phyloP scores from a whole-genome alignment of 2,329 filamentous ascomycete species.

The Nannizziopsis arthrosporioides region DNA sequence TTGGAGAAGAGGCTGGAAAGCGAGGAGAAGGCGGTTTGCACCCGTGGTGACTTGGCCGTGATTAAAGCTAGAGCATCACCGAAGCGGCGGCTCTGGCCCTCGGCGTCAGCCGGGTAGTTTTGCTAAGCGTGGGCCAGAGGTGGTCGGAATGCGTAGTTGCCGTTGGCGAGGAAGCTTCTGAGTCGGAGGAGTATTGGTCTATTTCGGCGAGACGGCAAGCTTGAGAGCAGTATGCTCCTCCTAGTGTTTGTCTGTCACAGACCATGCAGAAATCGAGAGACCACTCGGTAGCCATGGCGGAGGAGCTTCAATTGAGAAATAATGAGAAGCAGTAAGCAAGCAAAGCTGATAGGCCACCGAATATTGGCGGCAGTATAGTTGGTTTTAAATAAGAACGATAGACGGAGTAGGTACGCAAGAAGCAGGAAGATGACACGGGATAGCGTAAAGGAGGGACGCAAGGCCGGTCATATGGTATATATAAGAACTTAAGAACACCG shows the following conservation, averaged over 20 bases:
- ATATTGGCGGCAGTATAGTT: neutral
- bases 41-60: conserved; percentile 40
- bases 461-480: neutral
- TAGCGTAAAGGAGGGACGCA: neutral
- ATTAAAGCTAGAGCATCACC: conserved; percentile 57
- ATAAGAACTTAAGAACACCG: too few species aligned
- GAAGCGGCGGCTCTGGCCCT: conserved; percentile 24
- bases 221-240: conserved; percentile 82
- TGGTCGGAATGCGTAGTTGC: conserved; percentile 9
- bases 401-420: neutral
- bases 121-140: conserved; percentile 11
- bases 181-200: conserved; percentile 52
- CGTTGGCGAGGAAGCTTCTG: conserved; percentile 22
- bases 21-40: conserved; percentile 24
- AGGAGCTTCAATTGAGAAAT: neutral
- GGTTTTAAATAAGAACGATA: conserved; percentile 1
- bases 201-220: conserved; percentile 79
- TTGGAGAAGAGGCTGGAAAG: conserved; percentile 4
- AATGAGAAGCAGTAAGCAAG: neutral
- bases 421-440: neutral
- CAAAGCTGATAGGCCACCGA: too few species aligned
- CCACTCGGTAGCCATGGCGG: conserved; percentile 45
- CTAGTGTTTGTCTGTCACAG: conserved; percentile 79
- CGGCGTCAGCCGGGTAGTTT: conserved; percentile 59
- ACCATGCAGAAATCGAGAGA: conserved; percentile 85